phyloP scores from a whole-genome alignment of 495 filamentous ascomycete species.

The Aspergillus cavernicola region DNA sequence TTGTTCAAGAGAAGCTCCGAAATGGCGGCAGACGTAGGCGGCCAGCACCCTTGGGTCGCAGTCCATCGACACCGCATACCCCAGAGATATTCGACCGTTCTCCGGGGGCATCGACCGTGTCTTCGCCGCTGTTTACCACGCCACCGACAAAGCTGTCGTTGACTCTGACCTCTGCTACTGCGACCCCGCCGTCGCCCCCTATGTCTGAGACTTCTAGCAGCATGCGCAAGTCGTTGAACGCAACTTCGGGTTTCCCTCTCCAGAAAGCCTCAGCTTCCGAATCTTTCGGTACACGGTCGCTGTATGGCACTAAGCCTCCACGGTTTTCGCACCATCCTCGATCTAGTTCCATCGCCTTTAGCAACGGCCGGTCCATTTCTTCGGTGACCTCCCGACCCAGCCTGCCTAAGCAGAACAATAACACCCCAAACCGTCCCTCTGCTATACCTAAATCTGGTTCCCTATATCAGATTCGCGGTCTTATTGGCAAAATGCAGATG shows the following conservation, averaged over 20 bases:
- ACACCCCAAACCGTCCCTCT: constrained; percentile 24
- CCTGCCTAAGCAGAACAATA: constrained; percentile 30
- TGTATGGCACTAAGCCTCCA: constrained; percentile 44
- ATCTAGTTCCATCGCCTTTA: constrained; percentile 49
- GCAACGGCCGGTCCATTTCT: constrained; percentile 38
- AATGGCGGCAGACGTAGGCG: constrained; percentile 52
- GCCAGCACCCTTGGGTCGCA: constrained; percentile 46
- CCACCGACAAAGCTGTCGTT: constrained; percentile 66
- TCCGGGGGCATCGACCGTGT: constrained; percentile 58
- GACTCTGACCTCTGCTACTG: constrained; percentile 70
- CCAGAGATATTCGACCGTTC: constrained; percentile 51
- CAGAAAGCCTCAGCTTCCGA: constrained; percentile 36
- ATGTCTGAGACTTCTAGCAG: constrained; percentile 48
- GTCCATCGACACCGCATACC: constrained; percentile 46
- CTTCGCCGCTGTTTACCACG: constrained; percentile 68
- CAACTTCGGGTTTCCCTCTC: constrained; percentile 42
- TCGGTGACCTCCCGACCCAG: constrained; percentile 38
- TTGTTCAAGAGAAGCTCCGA: constrained; percentile 85
- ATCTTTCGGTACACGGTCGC: constrained; percentile 32
- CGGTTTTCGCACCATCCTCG: constrained; percentile 41
- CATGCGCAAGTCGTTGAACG: constrained; percentile 42
- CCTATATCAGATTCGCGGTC: constrained; percentile 83
- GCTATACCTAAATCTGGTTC: constrained; percentile 75
- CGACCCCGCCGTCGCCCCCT: constrained; percentile 66
- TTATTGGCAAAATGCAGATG: constrained; percentile 95